A percentile compares a stretch with the other conserved stretches of the same genome.
phyloP scores from a whole-genome alignment of 2,329 filamentous ascomycete species.

The Beauveria rudraprayagi region DNA sequence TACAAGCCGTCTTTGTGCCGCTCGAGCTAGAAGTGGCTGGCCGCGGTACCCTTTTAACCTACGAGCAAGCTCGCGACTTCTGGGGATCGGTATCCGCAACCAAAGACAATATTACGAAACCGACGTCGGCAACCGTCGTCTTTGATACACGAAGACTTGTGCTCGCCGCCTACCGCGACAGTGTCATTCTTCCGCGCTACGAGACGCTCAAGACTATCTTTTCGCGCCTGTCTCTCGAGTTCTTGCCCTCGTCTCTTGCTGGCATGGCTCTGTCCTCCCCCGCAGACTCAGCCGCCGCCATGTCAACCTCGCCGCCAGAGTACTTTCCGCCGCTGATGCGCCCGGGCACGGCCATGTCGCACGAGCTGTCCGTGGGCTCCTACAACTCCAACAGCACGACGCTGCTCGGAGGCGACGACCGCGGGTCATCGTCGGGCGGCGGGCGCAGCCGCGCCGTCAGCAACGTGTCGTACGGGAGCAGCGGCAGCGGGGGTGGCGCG shows the following conservation, averaged over 20 bases:
- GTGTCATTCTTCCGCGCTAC: conserved; percentile 79
- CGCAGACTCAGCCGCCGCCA: conserved; percentile 39
- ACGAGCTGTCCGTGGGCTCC: conserved; percentile 67
- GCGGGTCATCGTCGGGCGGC: conserved; percentile 37
- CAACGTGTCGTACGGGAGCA: conserved; percentile 65
- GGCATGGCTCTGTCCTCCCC: conserved; percentile 47
- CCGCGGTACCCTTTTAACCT: conserved; percentile 66
- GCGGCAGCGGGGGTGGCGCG: conserved; percentile 34
- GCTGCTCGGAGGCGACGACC: conserved; percentile 54
- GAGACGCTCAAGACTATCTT: conserved; percentile 85
- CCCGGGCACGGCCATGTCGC: conserved; percentile 65
- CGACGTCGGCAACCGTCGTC: conserved; percentile 42
- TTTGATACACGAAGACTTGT: conserved; percentile 86
- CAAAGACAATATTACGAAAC: conserved; percentile 29
- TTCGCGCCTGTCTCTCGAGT: conserved; percentile 80
- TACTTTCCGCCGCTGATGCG: conserved; percentile 40
- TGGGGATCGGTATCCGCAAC: conserved; percentile 64
- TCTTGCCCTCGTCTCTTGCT: conserved; percentile 47
- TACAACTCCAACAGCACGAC: conserved; percentile 76
- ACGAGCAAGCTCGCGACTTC: conserved; percentile 77
- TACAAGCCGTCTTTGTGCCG: conserved; percentile 90
- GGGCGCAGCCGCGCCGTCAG: conserved; percentile 73
- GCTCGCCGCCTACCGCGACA: conserved; percentile 80
- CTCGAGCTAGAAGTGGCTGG: conserved; percentile 91
- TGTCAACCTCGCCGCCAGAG: conserved; percentile 45